Evolutionary conservation across 306 rosid genomes (phyloP).

Genomic region (Fragaria vesca): DNA sequence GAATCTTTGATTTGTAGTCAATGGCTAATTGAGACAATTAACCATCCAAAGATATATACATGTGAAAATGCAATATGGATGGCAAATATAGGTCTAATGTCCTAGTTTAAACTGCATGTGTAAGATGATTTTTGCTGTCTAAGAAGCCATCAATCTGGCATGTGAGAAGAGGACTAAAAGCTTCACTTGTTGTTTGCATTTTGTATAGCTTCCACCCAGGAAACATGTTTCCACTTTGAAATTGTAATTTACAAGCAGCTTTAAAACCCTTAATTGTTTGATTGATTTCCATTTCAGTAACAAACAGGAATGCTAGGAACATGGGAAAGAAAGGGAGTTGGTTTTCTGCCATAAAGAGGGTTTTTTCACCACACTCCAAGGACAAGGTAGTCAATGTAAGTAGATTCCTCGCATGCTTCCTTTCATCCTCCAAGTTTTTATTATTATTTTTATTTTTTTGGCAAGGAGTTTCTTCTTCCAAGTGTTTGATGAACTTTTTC

Average conservation of each 20-base stretch:
- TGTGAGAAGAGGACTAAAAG: not conserved
- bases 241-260: not conserved
- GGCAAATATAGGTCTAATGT: not conserved
- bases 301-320: constrained; percentile 72
- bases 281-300: constrained; percentile 40
- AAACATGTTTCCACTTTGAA: not conserved
- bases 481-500: not conserved
- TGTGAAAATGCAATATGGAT: not conserved
- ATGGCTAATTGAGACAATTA: not conserved
- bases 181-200: not conserved
- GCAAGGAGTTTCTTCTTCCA: not conserved
- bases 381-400: constrained; percentile 57
- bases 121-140: not conserved
- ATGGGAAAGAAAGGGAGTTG: constrained; percentile 98
- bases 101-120: not conserved
- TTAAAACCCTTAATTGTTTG: constrained; percentile 15
- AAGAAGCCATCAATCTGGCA: not conserved
- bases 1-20: not conserved
- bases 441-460: no score
- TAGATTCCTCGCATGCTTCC: not conserved
- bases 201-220: not conserved
- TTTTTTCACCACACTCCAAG: constrained; percentile 77
- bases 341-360: constrained; percentile 91
- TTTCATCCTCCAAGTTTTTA: not conserved
- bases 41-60: not conserved